These are phyloP conservation scores for Escovopsis sp. DNA, from an alignment of 2,329 filamentous ascomycete genomes.

Conservation along the genomic window DNA sequence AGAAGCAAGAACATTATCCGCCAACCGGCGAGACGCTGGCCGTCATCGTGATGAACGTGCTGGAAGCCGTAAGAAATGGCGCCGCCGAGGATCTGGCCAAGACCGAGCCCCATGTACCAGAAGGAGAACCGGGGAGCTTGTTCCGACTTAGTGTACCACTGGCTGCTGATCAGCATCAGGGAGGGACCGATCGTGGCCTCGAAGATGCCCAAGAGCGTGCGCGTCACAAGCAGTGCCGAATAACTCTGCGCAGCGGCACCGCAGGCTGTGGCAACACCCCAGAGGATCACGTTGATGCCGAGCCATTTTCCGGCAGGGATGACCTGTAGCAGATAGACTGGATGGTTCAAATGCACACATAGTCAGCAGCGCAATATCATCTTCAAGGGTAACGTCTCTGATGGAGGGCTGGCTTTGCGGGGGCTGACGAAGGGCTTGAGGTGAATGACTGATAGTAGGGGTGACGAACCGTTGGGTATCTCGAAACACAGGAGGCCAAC, in stretches of 20 bases:
- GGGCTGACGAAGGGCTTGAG: neutral
- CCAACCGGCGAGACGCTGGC: constrained; percentile 47
- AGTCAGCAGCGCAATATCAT: too few relatives aligned
- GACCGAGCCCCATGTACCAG: constrained; percentile 45
- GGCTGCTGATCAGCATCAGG: constrained; percentile 43
- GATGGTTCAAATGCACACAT: too few relatives aligned
- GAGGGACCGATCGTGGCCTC: constrained; percentile 45
- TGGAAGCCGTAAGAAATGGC: constrained; percentile 48
- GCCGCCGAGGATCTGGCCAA: constrained; percentile 46
- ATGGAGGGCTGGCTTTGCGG: neutral
- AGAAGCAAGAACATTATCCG: constrained; percentile 56
- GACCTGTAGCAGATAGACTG: constrained; percentile 42
- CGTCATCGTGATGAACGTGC: constrained; percentile 26
- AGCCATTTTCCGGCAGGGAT: constrained; percentile 47
- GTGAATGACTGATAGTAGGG: neutral
- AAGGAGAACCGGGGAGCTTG: constrained; percentile 43
- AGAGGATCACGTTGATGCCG: constrained; percentile 39
- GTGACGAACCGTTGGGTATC: constrained; percentile 37
- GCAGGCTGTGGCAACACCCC: constrained; percentile 40
- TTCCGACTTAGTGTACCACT: constrained; percentile 48
- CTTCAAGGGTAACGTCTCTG: too few relatives aligned
- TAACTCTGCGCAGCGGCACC: constrained; percentile 39
- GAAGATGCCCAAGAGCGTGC: constrained; percentile 44
- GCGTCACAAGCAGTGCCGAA: constrained; percentile 34
- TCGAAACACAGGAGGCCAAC: constrained; percentile 45